These are phyloP conservation scores for Populus simonii DNA, from an alignment of 345 rosid genomes.

Conservation along the genomic window DNA sequence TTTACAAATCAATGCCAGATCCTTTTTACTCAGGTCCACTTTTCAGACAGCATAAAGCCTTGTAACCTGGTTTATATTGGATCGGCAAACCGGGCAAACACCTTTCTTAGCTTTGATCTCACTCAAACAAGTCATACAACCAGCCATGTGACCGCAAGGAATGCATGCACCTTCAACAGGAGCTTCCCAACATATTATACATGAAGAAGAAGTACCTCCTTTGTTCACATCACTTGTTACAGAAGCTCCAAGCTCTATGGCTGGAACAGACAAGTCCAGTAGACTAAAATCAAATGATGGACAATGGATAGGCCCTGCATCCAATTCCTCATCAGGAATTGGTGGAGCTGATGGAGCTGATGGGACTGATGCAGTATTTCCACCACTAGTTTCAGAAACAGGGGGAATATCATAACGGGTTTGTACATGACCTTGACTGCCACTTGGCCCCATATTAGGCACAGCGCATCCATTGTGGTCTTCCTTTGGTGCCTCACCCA, in stretches of 20 bases:
- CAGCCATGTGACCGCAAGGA: slow-evolving; percentile 36
- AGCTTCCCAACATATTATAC: slow-evolving; percentile 31
- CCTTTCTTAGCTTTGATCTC: slow-evolving; percentile 26
- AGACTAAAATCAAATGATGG: slow-evolving; percentile 22
- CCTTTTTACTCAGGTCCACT: background rate
- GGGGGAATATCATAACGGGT: slow-evolving; percentile 4
- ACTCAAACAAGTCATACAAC: slow-evolving; percentile 30
- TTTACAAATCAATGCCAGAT: background rate
- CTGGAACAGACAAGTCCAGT: slow-evolving; percentile 3
- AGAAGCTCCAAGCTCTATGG: slow-evolving; percentile 9
- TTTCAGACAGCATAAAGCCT: slow-evolving; percentile 29
- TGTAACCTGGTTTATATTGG: slow-evolving; percentile 18
- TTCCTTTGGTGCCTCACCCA: slow-evolving; percentile 21
- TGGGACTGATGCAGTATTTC: slow-evolving; percentile 5
- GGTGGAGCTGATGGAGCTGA: slow-evolving; percentile 33
- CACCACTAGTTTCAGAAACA: background rate
- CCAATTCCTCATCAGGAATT: slow-evolving; percentile 11
- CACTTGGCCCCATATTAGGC: slow-evolving; percentile 19
- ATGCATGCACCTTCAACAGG: slow-evolving; percentile 27
- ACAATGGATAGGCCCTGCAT: slow-evolving; percentile 17
- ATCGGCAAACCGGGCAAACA: slow-evolving; percentile 25
- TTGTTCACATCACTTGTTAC: slow-evolving; percentile 7
- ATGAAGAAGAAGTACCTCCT: slow-evolving; percentile 16
- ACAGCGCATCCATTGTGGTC: slow-evolving; percentile 38
- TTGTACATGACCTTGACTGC: slow-evolving; percentile 19